Percentiles rank a stretch among this genome's conserved stretches.
Conservation (phyloP, 2,329 filamentous ascomycete species). For the Fusarium udum region DNA sequence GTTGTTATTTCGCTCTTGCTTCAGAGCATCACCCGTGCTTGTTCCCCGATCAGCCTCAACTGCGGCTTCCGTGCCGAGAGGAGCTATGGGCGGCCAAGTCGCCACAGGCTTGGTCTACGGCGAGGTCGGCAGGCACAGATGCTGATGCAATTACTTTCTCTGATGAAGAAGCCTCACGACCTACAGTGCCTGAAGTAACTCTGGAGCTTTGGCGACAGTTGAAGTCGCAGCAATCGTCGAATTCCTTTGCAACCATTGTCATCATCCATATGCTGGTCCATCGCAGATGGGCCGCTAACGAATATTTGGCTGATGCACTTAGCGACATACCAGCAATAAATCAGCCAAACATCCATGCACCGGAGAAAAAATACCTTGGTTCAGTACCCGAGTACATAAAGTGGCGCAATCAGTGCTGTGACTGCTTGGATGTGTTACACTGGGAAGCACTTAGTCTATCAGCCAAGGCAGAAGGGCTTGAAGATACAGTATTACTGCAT, state of each 20-base stretch:
- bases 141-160: not conserved
- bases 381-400: not conserved
- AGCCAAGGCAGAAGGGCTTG: not conserved
- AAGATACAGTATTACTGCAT: not conserved
- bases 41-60: not conserved
- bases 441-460: not conserved
- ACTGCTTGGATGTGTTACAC: not conserved
- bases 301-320: not conserved
- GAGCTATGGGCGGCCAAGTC: not conserved
- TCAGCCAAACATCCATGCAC: not conserved
- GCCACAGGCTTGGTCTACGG: not conserved
- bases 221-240: not conserved
- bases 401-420: not conserved
- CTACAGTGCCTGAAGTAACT: not conserved
- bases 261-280: not conserved
- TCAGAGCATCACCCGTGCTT: not conserved
- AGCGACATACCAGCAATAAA: not conserved
- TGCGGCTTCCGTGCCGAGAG: not conserved
- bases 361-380: not conserved
- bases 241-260: not conserved
- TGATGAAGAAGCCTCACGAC: not conserved
- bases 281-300: not conserved
- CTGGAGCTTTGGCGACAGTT: not conserved
- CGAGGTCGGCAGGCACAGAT: fast-evolving
- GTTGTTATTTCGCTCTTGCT: not conserved